Base-by-base conservation (phyloP, 805 yeast species). In the Zygoascus flipseniorum region DNA sequence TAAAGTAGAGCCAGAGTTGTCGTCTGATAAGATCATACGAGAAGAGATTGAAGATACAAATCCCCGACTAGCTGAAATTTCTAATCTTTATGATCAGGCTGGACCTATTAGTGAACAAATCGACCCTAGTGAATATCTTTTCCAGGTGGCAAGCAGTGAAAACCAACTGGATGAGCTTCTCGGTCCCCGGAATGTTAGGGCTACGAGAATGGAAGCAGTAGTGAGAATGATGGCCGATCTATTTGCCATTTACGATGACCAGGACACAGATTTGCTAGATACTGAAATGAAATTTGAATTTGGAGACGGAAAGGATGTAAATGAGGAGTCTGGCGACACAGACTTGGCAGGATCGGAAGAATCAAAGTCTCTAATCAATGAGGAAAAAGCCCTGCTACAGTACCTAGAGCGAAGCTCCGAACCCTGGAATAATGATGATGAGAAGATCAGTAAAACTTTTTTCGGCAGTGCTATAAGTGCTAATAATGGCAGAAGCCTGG, bases 171-270 rank as follows among this genome's bases (percentile, higher is more conserved):
- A 58, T 16, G 57, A 53, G 19, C 41, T 59, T 2, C 43, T 67
- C 5, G 71, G 71, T 3, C 60, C 55, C 3, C 56, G 56, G 10
- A 55, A 61, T 3, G 54, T 62, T 5, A 60, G 67, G 44, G 59
- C 63, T 44, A 62, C 67, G 4, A 48, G 56, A 9, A 44, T 64
- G 13, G 67, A 65, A 53, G 68, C 68, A 0, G 61, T 63, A 0
- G 63, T 63, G 39, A 54, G 70, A 31, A 60, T 60, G 54, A 57
- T 66, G 26, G 68, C 69, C 13, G 69, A 66, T 49, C 54, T 59
- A 18, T 60, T 68, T 41, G 51, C 62, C 52, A 51, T 67, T n/a
- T 58, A 62, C 50, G 69, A 60, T 43, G 54, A 59, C 11, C 57
- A 62, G 43, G 67, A 65, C 48, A 57, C 62, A 31, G 61, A 62